phyloP scores from a whole-genome alignment of 2,329 filamentous ascomycete species.

The Ilyonectria robusta region DNA sequence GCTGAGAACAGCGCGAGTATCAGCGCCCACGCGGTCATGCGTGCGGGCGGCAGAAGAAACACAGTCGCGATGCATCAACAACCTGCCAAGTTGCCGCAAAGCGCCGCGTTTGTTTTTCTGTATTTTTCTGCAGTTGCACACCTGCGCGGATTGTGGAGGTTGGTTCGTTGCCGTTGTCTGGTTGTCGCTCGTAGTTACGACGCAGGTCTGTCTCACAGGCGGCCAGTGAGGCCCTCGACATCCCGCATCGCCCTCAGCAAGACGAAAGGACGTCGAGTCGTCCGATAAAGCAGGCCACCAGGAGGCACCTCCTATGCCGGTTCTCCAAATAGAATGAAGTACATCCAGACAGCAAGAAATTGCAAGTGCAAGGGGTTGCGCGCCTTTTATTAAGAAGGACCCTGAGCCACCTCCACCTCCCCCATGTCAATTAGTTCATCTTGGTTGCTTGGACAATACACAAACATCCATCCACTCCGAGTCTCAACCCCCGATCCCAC shows the following conservation, averaged over 20 bases:
- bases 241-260: slow-evolving; percentile 4
- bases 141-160: slow-evolving; percentile 1
- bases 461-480: slow-evolving; percentile 23
- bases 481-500: slow-evolving; percentile 39
- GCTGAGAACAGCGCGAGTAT: slow-evolving; percentile 6
- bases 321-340: background rate
- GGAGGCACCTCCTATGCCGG: slow-evolving; percentile 14
- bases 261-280: slow-evolving; percentile 1
- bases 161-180: slow-evolving; percentile 31
- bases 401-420: slow-evolving; percentile 27
- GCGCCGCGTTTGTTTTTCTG: slow-evolving; percentile 12
- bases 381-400: slow-evolving; percentile 27
- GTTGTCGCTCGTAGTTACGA: slow-evolving; percentile 19
- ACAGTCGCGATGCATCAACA: slow-evolving; percentile 11
- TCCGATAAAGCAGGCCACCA: slow-evolving; percentile 19
- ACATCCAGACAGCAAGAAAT: background rate
- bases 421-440: slow-evolving; percentile 30
- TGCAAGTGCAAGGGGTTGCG: background rate
- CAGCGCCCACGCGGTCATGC: slow-evolving; percentile 24
- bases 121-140: slow-evolving; percentile 20
- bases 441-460: slow-evolving; percentile 48
- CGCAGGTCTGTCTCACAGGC: slow-evolving; percentile 20
- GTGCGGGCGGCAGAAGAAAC: slow-evolving; percentile 29
- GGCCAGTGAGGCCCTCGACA: slow-evolving; percentile 25
- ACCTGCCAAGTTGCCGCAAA: slow-evolving; percentile 8